Conservation (phyloP, 2,329 filamentous ascomycete genomes). For the Clonostachys rosea region DNA sequence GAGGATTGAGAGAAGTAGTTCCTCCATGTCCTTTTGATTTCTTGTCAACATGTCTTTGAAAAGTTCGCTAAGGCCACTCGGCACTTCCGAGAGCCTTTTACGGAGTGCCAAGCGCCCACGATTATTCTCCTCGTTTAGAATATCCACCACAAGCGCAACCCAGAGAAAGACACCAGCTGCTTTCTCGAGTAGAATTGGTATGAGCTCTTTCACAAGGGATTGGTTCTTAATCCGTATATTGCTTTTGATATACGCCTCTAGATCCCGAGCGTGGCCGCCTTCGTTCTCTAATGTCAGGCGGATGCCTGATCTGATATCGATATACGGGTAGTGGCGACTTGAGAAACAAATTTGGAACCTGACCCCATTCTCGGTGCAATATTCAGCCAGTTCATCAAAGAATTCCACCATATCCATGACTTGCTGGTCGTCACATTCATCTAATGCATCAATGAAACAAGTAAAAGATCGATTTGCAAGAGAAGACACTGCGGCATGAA, state of each 20-base stretch:
- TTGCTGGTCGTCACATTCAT: conserved; percentile 39
- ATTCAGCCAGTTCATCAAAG: conserved; percentile 29
- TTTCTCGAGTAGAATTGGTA: conserved; percentile 21
- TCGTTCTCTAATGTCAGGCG: conserved; percentile 14
- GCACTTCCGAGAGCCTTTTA: conserved; percentile 23
- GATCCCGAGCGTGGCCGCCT: conserved; percentile 10
- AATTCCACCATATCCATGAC: conserved; percentile 34
- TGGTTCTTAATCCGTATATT: conserved; percentile 12
- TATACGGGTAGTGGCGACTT: conserved; percentile 40
- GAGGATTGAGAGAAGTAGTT: conserved; percentile 36
- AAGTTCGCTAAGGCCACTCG: conserved; percentile 33
- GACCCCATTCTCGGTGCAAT: conserved; percentile 7
- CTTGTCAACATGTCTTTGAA: conserved; percentile 44
- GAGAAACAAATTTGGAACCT: conserved; percentile 32
- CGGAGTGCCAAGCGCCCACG: conserved; percentile 15
- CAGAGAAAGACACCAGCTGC: conserved; percentile 36
- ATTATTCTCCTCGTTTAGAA: conserved; percentile 26
- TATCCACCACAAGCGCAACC: conserved; percentile 31
- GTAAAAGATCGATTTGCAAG: conserved; percentile 1
- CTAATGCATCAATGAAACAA: conserved; percentile 30
- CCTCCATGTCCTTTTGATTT: conserved; percentile 32
- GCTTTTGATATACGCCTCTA: conserved; percentile 9
- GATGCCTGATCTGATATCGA: conserved; percentile 20
- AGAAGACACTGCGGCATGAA: neutral
- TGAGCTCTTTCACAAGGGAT: conserved; percentile 18